Conservation (phyloP, 257 asterid species). For the Fraxinus pennsylvanica region DNA sequence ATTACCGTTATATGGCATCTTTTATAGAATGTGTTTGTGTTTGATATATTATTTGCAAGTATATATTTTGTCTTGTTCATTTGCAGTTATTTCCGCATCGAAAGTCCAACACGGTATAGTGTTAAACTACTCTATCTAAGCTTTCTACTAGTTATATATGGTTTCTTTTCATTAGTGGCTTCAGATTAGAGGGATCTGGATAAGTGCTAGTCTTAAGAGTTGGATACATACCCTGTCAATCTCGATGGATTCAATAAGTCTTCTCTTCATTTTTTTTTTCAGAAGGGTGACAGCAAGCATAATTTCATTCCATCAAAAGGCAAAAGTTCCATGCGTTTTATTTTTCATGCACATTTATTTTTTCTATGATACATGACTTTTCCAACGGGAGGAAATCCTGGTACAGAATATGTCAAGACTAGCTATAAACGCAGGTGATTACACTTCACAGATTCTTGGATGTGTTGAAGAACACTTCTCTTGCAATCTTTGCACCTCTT, state of each 20-base stretch:
- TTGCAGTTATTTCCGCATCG: too few species aligned
- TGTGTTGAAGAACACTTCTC: conserved; percentile 31
- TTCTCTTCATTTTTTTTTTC: neutral
- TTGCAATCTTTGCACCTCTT: conserved; percentile 66
- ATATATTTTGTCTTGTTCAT: neutral
- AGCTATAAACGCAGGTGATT: neutral
- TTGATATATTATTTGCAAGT: neutral
- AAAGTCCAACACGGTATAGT: too few species aligned
- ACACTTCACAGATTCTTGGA: conserved; percentile 13
- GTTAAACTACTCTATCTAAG: too few species aligned
- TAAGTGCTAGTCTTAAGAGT: too few species aligned
- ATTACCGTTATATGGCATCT: neutral
- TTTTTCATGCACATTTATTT: neutral
- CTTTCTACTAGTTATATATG: too few species aligned
- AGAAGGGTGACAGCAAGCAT: neutral
- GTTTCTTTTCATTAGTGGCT: too few species aligned
- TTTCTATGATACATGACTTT: neutral
- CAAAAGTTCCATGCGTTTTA: neutral
- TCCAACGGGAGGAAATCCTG: conserved; percentile 5
- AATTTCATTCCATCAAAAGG: neutral
- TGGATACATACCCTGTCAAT: neutral
- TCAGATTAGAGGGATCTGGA: too few species aligned
- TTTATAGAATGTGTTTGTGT: neutral
- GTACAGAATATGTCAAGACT: neutral
- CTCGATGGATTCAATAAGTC: neutral